Conservation (phyloP, 306 rosid species). For the Rosa chinensis region DNA sequence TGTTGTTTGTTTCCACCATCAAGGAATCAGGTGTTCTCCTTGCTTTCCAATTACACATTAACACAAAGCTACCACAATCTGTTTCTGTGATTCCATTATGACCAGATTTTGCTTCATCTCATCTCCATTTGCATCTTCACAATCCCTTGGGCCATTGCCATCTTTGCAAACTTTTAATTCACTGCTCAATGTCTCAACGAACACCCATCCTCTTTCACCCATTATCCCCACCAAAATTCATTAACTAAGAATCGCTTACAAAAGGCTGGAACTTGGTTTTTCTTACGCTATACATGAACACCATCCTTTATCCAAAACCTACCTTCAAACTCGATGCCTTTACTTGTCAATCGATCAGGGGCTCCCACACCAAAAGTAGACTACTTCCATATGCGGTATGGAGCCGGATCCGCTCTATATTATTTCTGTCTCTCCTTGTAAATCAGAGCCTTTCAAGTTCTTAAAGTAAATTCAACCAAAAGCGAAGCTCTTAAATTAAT, state of each 20-base stretch:
- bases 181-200: background rate
- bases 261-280: background rate
- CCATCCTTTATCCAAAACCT: background rate
- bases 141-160: background rate
- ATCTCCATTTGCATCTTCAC: background rate
- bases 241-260: background rate
- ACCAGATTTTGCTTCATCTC: background rate
- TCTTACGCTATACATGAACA: background rate
- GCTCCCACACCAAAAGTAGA: background rate
- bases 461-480: background rate
- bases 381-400: background rate
- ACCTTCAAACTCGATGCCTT: background rate
- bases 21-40: background rate
- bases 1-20: background rate
- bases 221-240: background rate
- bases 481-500: background rate
- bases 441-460: background rate
- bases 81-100: background rate
- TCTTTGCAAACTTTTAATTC: background rate
- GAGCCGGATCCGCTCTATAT: background rate
- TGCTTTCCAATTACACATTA: background rate
- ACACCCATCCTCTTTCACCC: background rate
- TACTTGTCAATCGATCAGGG: background rate
- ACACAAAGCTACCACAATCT: background rate
- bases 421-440: background rate